phyloP scores from a whole-genome alignment of 2,329 filamentous ascomycete genomes.

The Fulvia fulva region DNA sequence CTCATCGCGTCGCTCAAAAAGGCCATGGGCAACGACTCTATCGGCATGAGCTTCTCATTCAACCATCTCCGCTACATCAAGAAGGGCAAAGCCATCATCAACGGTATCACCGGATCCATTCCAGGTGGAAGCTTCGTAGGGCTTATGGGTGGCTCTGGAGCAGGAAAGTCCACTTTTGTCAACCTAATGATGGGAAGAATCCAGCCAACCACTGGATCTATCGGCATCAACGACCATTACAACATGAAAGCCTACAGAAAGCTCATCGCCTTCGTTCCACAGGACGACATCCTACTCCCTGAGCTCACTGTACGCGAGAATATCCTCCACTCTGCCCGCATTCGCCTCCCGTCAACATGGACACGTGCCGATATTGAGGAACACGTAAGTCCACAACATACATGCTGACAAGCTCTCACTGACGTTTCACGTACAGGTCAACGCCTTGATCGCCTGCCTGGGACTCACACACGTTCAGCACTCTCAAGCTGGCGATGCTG shows the following conservation, averaged over 20 bases:
- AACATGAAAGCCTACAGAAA: constrained; percentile 53
- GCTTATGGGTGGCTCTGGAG: constrained; percentile 59
- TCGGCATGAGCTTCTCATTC: too few species aligned
- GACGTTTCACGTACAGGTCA: constrained; percentile 28
- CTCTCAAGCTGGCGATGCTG: constrained; percentile 50
- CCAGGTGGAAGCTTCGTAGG: constrained; percentile 28
- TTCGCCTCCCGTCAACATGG: constrained; percentile 53
- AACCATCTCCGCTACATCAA: too few species aligned
- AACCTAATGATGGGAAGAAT: constrained; percentile 60
- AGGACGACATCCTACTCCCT: constrained; percentile 58
- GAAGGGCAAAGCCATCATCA: too few species aligned
- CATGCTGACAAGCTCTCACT: too few species aligned
- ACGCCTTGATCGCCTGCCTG: constrained; percentile 55
- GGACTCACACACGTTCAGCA: constrained; percentile 50
- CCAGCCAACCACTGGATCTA: constrained; percentile 46
- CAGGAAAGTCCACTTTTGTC: constrained; percentile 57
- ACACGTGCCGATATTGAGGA: constrained; percentile 46
- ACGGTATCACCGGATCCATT: too few species aligned
- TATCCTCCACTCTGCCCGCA: constrained; percentile 56
- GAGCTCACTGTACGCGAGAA: constrained; percentile 61
- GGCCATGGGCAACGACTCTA: too few species aligned
- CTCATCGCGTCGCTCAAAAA: too few species aligned
- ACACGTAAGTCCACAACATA: constrained; percentile 34
- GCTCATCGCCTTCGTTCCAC: constrained; percentile 59
- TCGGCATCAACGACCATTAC: constrained; percentile 51